Conservation (phyloP, 148 eudicot species). For the Amaranthus hypochondriacus region DNA sequence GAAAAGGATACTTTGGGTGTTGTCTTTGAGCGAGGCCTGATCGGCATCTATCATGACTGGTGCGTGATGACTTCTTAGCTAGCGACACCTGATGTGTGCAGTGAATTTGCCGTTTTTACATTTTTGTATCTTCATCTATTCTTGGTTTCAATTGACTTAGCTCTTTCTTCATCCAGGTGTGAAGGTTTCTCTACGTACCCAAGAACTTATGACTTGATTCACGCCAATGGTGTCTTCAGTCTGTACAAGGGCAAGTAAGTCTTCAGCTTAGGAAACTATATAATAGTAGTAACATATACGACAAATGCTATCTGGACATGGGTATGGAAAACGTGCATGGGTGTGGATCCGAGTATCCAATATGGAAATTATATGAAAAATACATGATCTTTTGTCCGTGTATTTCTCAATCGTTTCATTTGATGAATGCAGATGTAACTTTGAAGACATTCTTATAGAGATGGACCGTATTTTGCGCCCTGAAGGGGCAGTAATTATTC, state of each 20-base stretch:
- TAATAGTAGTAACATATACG: no score
- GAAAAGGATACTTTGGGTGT: constrained; percentile 80
- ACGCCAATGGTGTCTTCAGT: constrained; percentile 81
- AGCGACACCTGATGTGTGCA: not conserved
- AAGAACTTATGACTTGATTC: constrained; percentile 88
- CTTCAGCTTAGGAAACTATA: not conserved
- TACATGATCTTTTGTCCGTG: not conserved
- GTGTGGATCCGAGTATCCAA: no score
- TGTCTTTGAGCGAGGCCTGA: constrained; percentile 75
- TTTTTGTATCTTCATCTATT: not conserved
- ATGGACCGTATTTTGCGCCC: constrained; percentile 94
- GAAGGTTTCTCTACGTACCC: constrained; percentile 96
- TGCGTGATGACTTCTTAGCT: constrained; percentile 21
- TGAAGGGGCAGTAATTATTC: constrained; percentile 86
- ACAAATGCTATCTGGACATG: no score
- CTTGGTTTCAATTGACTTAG: not conserved
- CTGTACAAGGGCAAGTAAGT: constrained; percentile 84
- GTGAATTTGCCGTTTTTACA: not conserved
- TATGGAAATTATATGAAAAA: not conserved
- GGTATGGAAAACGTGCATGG: no score
- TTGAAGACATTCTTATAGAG: constrained; percentile 84
- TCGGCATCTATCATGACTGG: constrained; percentile 98
- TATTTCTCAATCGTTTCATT: not conserved
- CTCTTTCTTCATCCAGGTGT: constrained; percentile 50
- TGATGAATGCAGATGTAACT: constrained; percentile 51